Evolutionary conservation across 441 rosid genomes (phyloP).

Genomic region (Adansonia grandidieri): DNA sequence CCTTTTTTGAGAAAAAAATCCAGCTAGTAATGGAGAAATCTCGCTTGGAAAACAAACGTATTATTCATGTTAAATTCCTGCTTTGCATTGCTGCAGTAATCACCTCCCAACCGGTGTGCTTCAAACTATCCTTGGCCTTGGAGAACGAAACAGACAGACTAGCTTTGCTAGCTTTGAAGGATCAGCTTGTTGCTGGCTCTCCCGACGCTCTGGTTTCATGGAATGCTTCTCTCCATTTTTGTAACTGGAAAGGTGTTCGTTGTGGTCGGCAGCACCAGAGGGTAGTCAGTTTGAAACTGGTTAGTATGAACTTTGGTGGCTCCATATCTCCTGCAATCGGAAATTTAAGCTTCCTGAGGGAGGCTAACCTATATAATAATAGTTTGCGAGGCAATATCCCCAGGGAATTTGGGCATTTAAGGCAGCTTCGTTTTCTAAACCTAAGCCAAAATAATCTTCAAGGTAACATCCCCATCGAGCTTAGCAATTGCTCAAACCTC

Average conservation of each 20-base stretch:
- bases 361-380: background rate
- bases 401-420: background rate
- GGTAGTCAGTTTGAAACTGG: conserved; percentile 10
- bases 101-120: background rate
- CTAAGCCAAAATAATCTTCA: too few relatives aligned
- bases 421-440: too few relatives aligned
- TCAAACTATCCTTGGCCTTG: background rate
- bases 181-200: conserved; percentile 22
- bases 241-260: background rate
- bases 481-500: too few relatives aligned
- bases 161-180: conserved; percentile 29
- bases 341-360: background rate
- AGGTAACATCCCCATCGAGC: too few relatives aligned
- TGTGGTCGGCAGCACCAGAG: too few relatives aligned
- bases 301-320: background rate
- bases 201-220: conserved; percentile 25
- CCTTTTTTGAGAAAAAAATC: too few relatives aligned
- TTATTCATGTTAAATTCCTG: too few relatives aligned
- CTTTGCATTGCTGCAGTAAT: background rate
- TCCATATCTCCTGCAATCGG: conserved; percentile 11
- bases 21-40: too few relatives aligned
- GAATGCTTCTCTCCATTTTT: conserved; percentile 29
- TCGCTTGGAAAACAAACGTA: too few relatives aligned
- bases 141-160: conserved; percentile 33
- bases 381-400: background rate